Percentiles rank a stretch among this genome's conserved stretches.
These are phyloP conservation scores for Populus pruinosa DNA, from an alignment of 345 rosid genomes.

Conservation along the genomic window DNA sequence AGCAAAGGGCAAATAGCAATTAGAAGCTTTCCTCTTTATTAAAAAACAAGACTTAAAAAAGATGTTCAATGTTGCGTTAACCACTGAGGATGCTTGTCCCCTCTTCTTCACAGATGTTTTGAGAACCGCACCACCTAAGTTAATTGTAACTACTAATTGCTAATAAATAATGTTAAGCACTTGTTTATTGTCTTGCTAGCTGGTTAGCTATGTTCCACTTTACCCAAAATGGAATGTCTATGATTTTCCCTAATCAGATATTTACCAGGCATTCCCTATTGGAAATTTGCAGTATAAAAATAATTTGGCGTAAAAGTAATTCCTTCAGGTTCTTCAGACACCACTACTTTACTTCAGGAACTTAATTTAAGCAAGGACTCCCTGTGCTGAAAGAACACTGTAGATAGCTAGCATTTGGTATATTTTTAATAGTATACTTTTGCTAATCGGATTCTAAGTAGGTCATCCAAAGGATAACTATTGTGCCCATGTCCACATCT, in stretches of 20 bases:
- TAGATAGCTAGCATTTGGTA: neutral
- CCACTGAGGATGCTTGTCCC: conserved; percentile 23
- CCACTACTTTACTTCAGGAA: too few relatives aligned
- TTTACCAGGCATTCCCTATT: neutral
- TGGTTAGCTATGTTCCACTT: neutral
- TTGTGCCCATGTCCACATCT: too few relatives aligned
- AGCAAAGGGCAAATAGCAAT: neutral
- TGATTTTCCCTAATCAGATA: neutral
- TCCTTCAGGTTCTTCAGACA: neutral
- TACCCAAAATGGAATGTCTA: conserved; percentile 1
- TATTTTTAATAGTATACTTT: neutral
- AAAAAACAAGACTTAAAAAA: neutral
- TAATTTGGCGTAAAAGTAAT: neutral
- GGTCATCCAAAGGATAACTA: neutral
- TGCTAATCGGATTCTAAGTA: neutral
- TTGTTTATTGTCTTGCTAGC: neutral
- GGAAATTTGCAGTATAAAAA: neutral
- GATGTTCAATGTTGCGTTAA: neutral
- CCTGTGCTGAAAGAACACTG: neutral
- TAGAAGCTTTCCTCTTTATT: neutral
- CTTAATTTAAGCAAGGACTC: neutral
- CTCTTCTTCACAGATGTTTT: neutral
- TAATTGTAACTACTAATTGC: neutral
- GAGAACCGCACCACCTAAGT: neutral
- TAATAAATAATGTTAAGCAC: too few relatives aligned